These are phyloP conservation scores for Lachancea sp. DNA, from an alignment of 805 yeast species.

Conservation along the genomic window DNA sequence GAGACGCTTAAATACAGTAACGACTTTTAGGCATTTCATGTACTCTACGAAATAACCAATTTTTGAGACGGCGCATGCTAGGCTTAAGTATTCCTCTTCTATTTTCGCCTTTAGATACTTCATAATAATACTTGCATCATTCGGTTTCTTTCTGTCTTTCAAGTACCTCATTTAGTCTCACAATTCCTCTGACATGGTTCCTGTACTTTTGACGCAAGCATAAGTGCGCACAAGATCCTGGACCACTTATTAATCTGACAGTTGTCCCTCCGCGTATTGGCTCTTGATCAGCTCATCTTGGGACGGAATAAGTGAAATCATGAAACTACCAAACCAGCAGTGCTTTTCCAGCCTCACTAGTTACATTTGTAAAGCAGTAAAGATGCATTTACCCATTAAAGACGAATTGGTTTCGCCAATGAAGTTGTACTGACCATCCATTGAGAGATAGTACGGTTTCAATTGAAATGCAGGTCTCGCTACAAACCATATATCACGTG, in stretches of 20 bases:
- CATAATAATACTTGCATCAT: slow-evolving; percentile 27
- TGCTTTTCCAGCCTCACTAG: too few relatives aligned
- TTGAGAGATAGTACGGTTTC: not conserved
- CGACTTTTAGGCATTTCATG: slow-evolving; percentile 23
- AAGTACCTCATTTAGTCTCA: slow-evolving; percentile 49
- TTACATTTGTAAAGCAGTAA: too few relatives aligned
- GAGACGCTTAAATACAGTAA: slow-evolving; percentile 23
- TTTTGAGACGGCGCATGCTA: too few relatives aligned
- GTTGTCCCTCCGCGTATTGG: slow-evolving; percentile 38
- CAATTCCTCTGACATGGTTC: slow-evolving; percentile 32
- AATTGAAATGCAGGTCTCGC: not conserved
- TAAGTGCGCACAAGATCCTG: slow-evolving; percentile 68
- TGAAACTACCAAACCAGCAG: slow-evolving; percentile 1
- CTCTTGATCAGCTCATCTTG: slow-evolving; percentile 43
- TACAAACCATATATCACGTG: not conserved
- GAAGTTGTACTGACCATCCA: too few relatives aligned
- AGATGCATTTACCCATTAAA: too few relatives aligned
- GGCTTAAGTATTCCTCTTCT: too few relatives aligned
- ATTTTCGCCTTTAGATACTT: too few relatives aligned
- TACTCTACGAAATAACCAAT: too few relatives aligned
- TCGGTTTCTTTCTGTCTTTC: slow-evolving; percentile 38
- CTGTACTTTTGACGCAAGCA: slow-evolving; percentile 49
- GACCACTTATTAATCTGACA: slow-evolving; percentile 56
- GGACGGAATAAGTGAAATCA: slow-evolving; percentile 34
- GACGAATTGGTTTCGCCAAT: too few relatives aligned